A percentile compares a stretch with the other conserved stretches of the same genome.
phyloP scores from a whole-genome alignment of 2,329 filamentous ascomycete genomes.

The Aspergillus fructus region DNA sequence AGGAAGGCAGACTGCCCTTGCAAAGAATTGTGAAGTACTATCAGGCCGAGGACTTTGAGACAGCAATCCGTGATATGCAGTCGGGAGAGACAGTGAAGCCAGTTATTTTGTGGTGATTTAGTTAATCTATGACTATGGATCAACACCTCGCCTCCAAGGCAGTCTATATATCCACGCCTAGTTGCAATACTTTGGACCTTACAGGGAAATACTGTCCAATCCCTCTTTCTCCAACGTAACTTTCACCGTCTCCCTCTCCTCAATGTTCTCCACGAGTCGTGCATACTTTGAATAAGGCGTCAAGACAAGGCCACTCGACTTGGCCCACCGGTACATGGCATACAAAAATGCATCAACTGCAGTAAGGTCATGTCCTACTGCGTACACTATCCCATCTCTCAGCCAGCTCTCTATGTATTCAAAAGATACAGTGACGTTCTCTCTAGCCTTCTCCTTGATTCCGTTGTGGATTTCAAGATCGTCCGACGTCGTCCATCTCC shows the following conservation, averaged over 20 bases:
- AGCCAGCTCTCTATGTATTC: neutral
- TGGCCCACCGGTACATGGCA: constrained; percentile 34
- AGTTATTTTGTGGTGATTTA: constrained; percentile 27
- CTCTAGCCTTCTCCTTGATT: neutral
- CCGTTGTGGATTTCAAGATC: constrained; percentile 12
- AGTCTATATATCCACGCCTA: neutral
- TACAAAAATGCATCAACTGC: constrained; percentile 36
- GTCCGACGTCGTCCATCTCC: constrained; percentile 22
- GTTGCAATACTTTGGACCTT: neutral
- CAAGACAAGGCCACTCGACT: neutral
- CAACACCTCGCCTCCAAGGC: too few species aligned
- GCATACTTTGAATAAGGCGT: neutral
- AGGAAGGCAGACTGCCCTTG: constrained; percentile 48
- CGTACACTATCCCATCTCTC: constrained; percentile 4
- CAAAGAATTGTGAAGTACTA: constrained; percentile 49
- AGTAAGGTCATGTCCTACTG: constrained; percentile 30
- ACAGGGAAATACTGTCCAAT: neutral
- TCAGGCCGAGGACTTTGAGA: constrained; percentile 31
- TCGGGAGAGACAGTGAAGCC: constrained; percentile 31
- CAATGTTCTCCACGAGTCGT: neutral
- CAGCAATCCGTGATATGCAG: constrained; percentile 27
- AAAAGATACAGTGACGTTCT: neutral
- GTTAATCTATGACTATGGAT: too few species aligned
- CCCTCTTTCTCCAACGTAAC: neutral
- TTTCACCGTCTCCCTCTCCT: neutral